Evolutionary conservation across 352 stramenopile genomes (phyloP).

Genomic region (Phytophthora podocarpi): DNA sequence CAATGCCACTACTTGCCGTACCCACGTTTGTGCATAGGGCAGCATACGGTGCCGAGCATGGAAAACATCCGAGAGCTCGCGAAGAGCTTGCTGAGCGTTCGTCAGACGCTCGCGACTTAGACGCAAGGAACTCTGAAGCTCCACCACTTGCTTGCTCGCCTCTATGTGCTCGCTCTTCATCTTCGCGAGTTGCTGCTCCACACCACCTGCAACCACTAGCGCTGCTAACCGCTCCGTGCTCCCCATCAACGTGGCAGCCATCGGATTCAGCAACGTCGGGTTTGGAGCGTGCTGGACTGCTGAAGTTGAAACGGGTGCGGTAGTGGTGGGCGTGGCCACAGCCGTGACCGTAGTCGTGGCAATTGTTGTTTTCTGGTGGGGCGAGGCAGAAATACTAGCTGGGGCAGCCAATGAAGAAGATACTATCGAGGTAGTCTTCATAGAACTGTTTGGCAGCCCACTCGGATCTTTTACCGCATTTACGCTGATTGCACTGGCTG

Average conservation of each 20-base stretch:
- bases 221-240: slow-evolving; percentile 66
- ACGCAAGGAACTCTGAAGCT: slow-evolving; percentile 68
- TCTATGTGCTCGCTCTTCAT: slow-evolving; percentile 77
- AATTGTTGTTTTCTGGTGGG: slow-evolving; percentile 6
- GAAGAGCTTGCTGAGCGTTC: slow-evolving; percentile 53
- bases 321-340: neutral
- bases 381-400: neutral
- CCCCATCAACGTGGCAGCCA: slow-evolving; percentile 36
- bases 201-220: slow-evolving; percentile 61
- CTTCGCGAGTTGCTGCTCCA: slow-evolving; percentile 74
- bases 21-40: slow-evolving; percentile 63
- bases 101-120: slow-evolving; percentile 67
- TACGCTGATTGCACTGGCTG: neutral
- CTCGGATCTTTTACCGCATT: slow-evolving; percentile 15
- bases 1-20: slow-evolving; percentile 48
- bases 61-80: slow-evolving; percentile 65
- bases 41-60: slow-evolving; percentile 71
- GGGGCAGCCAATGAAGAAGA: neutral
- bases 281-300: slow-evolving; percentile 12
- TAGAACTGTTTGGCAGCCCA: neutral
- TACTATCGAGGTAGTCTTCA: slow-evolving; percentile 3
- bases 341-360: neutral
- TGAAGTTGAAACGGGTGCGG: slow-evolving; percentile 1
- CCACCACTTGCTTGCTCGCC: slow-evolving; percentile 68
- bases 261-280: slow-evolving; percentile 29